Base-by-base conservation (phyloP, 2,329 filamentous ascomycete genomes). In the Escovopsis sp. region DNA sequence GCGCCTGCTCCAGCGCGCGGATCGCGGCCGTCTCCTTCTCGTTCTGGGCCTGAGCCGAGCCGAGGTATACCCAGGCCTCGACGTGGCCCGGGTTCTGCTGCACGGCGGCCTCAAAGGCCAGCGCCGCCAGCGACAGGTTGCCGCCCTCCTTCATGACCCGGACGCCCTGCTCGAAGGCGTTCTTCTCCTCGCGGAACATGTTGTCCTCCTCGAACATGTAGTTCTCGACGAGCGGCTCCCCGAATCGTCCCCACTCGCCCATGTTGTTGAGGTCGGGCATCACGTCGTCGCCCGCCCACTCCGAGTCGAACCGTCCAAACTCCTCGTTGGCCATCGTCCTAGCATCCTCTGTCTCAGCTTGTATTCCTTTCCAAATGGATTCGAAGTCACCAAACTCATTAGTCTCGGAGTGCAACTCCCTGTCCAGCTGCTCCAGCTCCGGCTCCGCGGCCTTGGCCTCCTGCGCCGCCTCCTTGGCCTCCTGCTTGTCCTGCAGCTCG, bases 1-100 rank as follows among this genome's bases (percentile, higher is more conserved):
- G 66, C 1, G 89, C 87, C 59, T 91, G 84, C 62, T 96, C 89
- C 46, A 96, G 70, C 3, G 91, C 91, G 32, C 91, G 81, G 50
- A 98, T 95, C 3, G 91, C 91, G 0, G 91, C 89, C 8, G 86
- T 83, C 62, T 98, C 91, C 66, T 98, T 98, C 63, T 98, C 91
- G 61, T 98, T 98, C 61, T 98, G 91, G 18, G 91, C 91, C 64
- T 98, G 91, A 15, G 88, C 85, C 42, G 82, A 81, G 42, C 91
- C 91, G 30, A 98, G 75, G 54, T 87, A 82, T 9, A 88, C 85
- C 91, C 91, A 98, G 3, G 91, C 91, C 43, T 94, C 84, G 33
- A 89, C 78, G 59, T 96, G 89, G 43, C 82, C 71, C 1, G 86
- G 77, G 48, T 94, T 79, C 64, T 89, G 87, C 61, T 95, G 88